Base-by-base conservation (phyloP, 202 grass and related monocot species). In the Eragrostis tef region DNA sequence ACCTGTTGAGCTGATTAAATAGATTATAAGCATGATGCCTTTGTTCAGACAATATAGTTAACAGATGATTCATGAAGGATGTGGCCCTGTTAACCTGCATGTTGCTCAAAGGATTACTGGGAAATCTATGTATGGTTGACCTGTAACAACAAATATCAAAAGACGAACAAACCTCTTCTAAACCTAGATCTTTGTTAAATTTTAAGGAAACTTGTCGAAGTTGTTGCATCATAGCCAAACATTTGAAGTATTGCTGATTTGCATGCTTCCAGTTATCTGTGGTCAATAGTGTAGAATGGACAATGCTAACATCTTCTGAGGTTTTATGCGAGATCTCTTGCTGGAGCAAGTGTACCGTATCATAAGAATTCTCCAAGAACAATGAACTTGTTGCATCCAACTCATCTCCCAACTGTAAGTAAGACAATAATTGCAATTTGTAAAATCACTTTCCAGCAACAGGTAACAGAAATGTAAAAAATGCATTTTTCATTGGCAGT, bases 121-220 rank as follows among this genome's bases (percentile, higher is more conserved):
- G 73, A 82, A 31, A 56, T 84, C 22, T 80, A 64, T 76, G 64
- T 21, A 17, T 72, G 26, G 9, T 74, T 74, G 24, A 68, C 44
- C 21, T 20, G 36, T 45, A 67, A 36, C 43, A 29, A 15, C 31
- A 47, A 71, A 46, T 67, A 64, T 16, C 36, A 43, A 54, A 56
- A 34, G 75, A n/a, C n/a, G n/a, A 63, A 46, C 87, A 77, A 52
- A 94, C 94, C 94, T 94, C 88, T 77, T 91, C 84, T 49, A 93
- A 83, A 47, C 83, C 90, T 53, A 98, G 81, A 91, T 94, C 90
- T 88, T 94, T 94, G 70, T 89, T 91, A 80, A 98, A 98, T 77
- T 89, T 93, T 48, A 91, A 75, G 44, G 90, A 94, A 82, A 83
- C 79, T 43, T 93, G 85, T 83, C 66, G 81, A 66, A 97, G 81